Evolutionary conservation across 2,329 filamentous ascomycete species (phyloP).

Genomic region (Hypoxylon sp.): DNA sequence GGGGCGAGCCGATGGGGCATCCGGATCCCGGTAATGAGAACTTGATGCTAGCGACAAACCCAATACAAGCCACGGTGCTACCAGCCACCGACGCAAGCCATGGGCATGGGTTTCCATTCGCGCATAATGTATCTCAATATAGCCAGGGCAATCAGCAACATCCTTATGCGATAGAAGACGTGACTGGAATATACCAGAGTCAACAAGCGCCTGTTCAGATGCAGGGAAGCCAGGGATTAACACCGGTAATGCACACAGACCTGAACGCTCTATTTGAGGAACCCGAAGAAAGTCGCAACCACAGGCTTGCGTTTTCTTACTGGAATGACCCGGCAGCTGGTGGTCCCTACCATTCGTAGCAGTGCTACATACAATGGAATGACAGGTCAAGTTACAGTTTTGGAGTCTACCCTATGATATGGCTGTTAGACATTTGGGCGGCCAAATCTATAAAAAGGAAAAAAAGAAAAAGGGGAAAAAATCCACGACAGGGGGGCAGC

Average conservation of each 20-base stretch:
- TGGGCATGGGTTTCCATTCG: conserved; percentile 38
- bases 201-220: conserved; percentile 22
- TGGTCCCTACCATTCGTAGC: conserved; percentile 25
- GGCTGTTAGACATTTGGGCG: not conserved
- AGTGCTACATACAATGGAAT: not conserved
- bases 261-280: conserved; percentile 35
- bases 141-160: conserved; percentile 21
- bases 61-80: conserved; percentile 29
- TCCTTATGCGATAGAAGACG: conserved; percentile 42
- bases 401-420: conserved; percentile 3
- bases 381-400: conserved; percentile 2
- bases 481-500: conserved; percentile 1
- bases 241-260: conserved; percentile 23
- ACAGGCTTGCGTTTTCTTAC: conserved; percentile 22
- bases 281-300: conserved; percentile 22
- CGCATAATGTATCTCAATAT: conserved; percentile 20
- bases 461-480: not conserved
- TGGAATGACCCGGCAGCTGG: conserved; percentile 26
- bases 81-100: conserved; percentile 22
- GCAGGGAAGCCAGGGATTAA: conserved; percentile 15
- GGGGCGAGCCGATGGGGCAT: not conserved
- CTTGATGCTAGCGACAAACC: conserved; percentile 32
- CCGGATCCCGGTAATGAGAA: conserved; percentile 21
- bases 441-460: not conserved
- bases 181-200: conserved; percentile 44